Conservation (phyloP, 805 yeast genomes). For the Suhomyces canberraensis region DNA sequence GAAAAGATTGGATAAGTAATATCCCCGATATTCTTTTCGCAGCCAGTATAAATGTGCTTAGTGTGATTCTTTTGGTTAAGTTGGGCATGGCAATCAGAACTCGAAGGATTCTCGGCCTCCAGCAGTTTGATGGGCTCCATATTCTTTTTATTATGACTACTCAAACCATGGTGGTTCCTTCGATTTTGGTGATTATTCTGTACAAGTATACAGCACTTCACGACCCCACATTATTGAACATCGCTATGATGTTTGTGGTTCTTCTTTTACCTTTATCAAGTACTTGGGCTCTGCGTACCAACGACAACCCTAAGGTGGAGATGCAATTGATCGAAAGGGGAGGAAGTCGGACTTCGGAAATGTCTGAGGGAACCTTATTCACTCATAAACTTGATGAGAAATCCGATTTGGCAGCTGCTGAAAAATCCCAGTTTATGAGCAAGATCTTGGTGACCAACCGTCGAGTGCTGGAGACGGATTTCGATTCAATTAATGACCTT, state of each 20-base stretch:
- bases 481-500: too few relatives aligned
- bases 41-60: slow-evolving; percentile 60
- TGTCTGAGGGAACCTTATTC: too few relatives aligned
- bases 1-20: slow-evolving; percentile 39
- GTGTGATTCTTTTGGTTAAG: slow-evolving; percentile 60
- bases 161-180: slow-evolving; percentile 81
- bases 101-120: slow-evolving; percentile 73
- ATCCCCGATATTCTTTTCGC: slow-evolving; percentile 64
- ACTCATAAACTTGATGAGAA: too few relatives aligned
- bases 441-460: too few relatives aligned
- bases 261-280: slow-evolving; percentile 79
- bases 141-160: slow-evolving; percentile 74
- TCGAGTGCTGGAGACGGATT: too few relatives aligned
- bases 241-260: slow-evolving; percentile 62
- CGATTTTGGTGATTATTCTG: slow-evolving; percentile 60
- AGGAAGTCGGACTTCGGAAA: too few relatives aligned
- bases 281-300: slow-evolving; percentile 80
- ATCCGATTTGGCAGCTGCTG: too few relatives aligned
- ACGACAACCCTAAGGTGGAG: slow-evolving; percentile 37
- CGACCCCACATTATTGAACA: slow-evolving; percentile 39
- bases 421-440: too few relatives aligned
- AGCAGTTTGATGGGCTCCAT: slow-evolving; percentile 80
- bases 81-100: slow-evolving; percentile 65
- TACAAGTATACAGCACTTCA: slow-evolving; percentile 24
- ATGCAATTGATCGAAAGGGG: too few relatives aligned